Percentiles rank a stretch among this genome's conserved stretches.
These are phyloP conservation scores for Aspergillus pseudonomiae DNA, from an alignment of 2,329 filamentous ascomycete species.

Conservation along the genomic window DNA sequence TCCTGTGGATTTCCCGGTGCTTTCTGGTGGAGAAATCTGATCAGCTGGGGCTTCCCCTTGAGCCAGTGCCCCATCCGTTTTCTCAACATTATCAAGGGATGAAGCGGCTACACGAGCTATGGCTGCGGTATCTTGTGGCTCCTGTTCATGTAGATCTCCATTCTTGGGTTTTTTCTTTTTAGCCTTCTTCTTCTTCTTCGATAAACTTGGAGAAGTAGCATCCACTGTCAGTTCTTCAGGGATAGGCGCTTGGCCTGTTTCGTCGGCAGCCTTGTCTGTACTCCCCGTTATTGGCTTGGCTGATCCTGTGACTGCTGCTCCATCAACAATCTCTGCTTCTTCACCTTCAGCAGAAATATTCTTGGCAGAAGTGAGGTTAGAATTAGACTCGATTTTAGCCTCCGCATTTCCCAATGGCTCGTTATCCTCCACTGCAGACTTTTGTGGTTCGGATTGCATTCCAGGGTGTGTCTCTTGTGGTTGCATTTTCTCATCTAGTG, in stretches of 20 bases:
- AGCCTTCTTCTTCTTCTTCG: conserved; percentile 40
- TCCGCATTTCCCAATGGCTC: background rate
- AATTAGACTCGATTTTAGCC: background rate
- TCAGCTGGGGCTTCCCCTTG: background rate
- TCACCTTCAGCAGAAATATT: background rate
- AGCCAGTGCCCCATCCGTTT: no score
- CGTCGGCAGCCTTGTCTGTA: background rate
- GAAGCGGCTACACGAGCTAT: background rate
- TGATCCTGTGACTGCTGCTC: background rate
- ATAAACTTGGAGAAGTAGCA: conserved; percentile 17
- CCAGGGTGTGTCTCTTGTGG: background rate
- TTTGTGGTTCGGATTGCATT: background rate
- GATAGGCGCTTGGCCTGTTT: background rate
- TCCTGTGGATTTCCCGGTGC: background rate
- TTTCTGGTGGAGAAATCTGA: background rate
- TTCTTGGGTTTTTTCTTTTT: conserved; percentile 37
- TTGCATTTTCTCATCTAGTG: background rate
- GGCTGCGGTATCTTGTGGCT: conserved; percentile 4
- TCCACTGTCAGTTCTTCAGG: conserved; percentile 11
- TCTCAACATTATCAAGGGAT: background rate
- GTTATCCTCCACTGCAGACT: background rate
- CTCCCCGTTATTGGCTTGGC: background rate
- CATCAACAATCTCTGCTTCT: background rate
- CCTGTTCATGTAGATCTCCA: conserved; percentile 19
- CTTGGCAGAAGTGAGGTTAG: background rate